A percentile compares a stretch with the other conserved stretches of the same genome.
These are phyloP conservation scores for Globisporangium camurandrum DNA, from an alignment of 352 stramenopile species.

Conservation along the genomic window DNA sequence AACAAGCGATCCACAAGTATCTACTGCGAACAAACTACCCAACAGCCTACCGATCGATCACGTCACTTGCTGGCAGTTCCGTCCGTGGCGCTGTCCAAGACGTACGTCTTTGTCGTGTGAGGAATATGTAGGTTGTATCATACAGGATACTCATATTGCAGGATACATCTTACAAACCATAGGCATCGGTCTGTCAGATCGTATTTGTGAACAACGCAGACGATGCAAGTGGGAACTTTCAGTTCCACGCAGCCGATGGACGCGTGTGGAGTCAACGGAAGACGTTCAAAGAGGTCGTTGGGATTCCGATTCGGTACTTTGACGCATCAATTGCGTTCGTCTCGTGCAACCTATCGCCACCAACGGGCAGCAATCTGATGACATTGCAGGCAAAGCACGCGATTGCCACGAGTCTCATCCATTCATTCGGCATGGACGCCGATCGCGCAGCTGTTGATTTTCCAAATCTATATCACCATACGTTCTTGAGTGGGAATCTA, in stretches of 20 bases:
- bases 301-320: slow-evolving; percentile 77
- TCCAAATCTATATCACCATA: slow-evolving; percentile 81
- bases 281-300: slow-evolving; percentile 69
- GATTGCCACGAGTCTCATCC: slow-evolving; percentile 51
- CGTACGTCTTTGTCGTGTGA: too few species aligned
- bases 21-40: slow-evolving; percentile 75
- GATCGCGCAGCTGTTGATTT: slow-evolving; percentile 72
- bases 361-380: slow-evolving; percentile 14
- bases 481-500: slow-evolving; percentile 70
- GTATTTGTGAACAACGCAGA: slow-evolving; percentile 84
- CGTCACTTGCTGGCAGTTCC: slow-evolving; percentile 62
- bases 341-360: slow-evolving; percentile 55
- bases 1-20: slow-evolving; percentile 62
- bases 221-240: slow-evolving; percentile 71
- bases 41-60: slow-evolving; percentile 71
- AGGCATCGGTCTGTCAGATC: slow-evolving; percentile 75
- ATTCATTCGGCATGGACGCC: slow-evolving; percentile 76
- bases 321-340: slow-evolving; percentile 82
- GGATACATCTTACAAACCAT: not conserved
- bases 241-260: slow-evolving; percentile 56
- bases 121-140: too few species aligned
- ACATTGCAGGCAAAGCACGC: slow-evolving; percentile 42
- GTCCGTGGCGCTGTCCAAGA: slow-evolving; percentile 51
- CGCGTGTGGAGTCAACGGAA: slow-evolving; percentile 71
- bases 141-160: too few species aligned